Conservation (phyloP, 2,329 filamentous ascomycete species). For the Ceratocystis colombiana region DNA sequence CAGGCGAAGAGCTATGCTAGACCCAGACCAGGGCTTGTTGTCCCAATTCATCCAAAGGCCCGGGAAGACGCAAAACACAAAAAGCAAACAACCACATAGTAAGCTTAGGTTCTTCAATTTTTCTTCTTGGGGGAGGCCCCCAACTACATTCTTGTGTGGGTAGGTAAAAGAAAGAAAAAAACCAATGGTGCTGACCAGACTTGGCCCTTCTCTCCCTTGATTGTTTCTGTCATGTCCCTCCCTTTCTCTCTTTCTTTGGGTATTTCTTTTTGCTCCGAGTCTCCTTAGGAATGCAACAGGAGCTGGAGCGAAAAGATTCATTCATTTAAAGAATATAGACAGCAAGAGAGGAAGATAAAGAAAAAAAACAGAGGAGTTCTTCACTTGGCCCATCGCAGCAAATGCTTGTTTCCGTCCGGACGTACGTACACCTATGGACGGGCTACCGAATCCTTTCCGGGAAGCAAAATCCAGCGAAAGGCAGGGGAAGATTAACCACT, state of each 20-base stretch:
- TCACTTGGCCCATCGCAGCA: not conserved
- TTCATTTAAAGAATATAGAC: no score
- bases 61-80: not conserved
- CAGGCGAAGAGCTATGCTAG: not conserved
- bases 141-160: not conserved
- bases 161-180: not conserved
- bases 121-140: no score
- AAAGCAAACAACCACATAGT: not conserved
- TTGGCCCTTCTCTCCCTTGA: not conserved
- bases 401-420: constrained; percentile 1
- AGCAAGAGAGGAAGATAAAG: no score
- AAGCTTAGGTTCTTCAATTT: not conserved
- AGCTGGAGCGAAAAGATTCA: not conserved
- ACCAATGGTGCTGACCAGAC: not conserved
- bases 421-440: not conserved
- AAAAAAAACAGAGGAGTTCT: not conserved
- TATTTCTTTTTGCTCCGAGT: not conserved
- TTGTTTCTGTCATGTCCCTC: not conserved
- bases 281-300: not conserved
- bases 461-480: not conserved
- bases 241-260: not conserved
- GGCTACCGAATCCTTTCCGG: not conserved
- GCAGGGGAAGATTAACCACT: not conserved
- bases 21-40: not conserved
- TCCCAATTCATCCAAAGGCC: constrained; percentile 7